Conservation (phyloP, 331 rosid species). For the Malus hybrid region DNA sequence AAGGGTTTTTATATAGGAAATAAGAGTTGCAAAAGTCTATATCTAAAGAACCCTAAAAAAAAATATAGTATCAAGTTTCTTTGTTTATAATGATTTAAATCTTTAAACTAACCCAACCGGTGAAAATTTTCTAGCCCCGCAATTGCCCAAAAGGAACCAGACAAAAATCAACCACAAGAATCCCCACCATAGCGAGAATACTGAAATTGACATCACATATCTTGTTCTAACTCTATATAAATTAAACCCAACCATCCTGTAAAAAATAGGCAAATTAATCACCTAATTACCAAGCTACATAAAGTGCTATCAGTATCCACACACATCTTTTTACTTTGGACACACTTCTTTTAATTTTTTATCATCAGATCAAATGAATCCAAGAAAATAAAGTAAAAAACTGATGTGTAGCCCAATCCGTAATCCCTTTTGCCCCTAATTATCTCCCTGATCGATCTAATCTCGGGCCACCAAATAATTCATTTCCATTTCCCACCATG, state of each 20-base stretch:
- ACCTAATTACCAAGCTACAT: conserved; percentile 25
- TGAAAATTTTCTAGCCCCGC: no score
- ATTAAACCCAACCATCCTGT: not conserved
- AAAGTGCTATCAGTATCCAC: not conserved
- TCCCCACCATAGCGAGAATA: conserved; percentile 11
- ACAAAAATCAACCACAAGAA: conserved; percentile 28
- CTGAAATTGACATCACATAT: conserved; percentile 29
- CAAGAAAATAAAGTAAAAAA: no score
- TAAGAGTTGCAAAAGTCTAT: no score
- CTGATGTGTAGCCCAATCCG: not conserved
- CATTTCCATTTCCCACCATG: not conserved
- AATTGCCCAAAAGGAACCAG: conserved; percentile 15
- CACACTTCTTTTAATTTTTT: no score
- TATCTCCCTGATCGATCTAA: not conserved
- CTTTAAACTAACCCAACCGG: no score
- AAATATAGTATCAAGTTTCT: no score
- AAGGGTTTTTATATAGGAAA: no score
- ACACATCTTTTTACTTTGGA: no score
- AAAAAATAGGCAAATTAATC: conserved; percentile 18
- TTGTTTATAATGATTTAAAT: no score
- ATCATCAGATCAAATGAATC: no score
- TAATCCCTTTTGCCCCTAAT: not conserved
- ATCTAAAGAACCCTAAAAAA: no score
- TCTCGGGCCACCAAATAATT: not conserved
- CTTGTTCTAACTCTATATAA: not conserved